phyloP scores from a whole-genome alignment of 345 rosid species.

The Citrus maxima region DNA sequence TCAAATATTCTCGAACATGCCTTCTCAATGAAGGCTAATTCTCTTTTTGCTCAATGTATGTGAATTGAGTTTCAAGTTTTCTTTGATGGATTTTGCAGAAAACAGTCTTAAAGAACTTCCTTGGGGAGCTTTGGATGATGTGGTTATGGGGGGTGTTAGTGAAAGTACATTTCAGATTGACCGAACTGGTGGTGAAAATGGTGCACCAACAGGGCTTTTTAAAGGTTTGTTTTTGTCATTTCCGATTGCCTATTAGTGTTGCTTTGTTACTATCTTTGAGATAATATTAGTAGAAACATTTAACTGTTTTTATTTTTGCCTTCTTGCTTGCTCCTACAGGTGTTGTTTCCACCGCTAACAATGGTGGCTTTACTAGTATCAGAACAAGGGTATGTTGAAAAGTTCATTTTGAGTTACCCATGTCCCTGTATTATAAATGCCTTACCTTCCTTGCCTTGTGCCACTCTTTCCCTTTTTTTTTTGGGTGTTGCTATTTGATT shows the following conservation, averaged over 20 bases:
- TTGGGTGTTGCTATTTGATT: background rate
- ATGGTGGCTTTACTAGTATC: constrained; percentile 89
- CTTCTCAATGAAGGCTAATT: too few relatives aligned
- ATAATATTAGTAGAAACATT: background rate
- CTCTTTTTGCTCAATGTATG: background rate
- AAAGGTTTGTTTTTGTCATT: constrained; percentile 51
- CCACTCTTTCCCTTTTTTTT: background rate
- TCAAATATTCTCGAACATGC: too few relatives aligned
- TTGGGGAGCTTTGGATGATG: constrained; percentile 98
- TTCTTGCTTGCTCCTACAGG: constrained; percentile 38
- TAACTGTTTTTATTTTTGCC: background rate
- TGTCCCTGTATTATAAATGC: constrained; percentile 1
- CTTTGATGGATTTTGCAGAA: constrained; percentile 37
- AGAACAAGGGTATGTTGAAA: constrained; percentile 65
- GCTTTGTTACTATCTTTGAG: background rate
- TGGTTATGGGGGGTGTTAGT: constrained; percentile 97
- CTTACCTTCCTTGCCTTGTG: background rate
- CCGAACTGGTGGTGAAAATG: constrained; percentile 67
- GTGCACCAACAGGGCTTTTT: constrained; percentile 69
- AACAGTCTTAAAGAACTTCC: constrained; percentile 64
- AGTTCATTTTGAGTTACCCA: background rate
- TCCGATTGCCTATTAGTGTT: background rate
- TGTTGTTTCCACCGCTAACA: constrained; percentile 81
- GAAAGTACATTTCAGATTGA: constrained; percentile 69
- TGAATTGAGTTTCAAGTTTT: background rate